Evolutionary conservation across 2,329 filamentous ascomycete species (phyloP).

Genomic region (Parascedosporium putredinis): DNA sequence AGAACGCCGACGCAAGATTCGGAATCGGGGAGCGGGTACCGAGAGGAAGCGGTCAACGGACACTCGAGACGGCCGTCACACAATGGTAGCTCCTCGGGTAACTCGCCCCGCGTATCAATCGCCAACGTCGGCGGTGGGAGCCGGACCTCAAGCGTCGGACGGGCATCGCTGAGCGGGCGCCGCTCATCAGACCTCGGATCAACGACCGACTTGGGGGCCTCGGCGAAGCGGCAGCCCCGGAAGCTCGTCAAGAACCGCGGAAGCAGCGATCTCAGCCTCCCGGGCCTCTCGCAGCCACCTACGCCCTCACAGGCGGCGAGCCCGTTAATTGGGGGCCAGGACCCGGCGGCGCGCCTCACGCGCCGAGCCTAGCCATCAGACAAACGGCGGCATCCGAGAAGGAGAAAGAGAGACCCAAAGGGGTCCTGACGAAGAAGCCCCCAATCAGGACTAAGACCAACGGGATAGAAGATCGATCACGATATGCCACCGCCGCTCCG

Average conservation of each 20-base stretch:
- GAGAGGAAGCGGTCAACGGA: neutral
- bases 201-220: neutral
- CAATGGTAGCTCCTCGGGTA: neutral
- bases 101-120: neutral
- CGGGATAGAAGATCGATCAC: neutral
- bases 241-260: neutral
- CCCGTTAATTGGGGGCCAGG: neutral
- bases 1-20: neutral
- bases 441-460: neutral
- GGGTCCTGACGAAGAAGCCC: slow-evolving; percentile 6
- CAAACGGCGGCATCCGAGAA: neutral
- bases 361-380: neutral
- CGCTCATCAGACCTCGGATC: neutral
- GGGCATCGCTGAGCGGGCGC: neutral
- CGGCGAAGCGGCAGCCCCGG: neutral
- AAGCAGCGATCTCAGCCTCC: neutral
- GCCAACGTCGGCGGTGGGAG: neutral
- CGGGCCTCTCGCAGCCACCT: neutral
- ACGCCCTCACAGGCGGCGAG: neutral
- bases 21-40: neutral
- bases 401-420: neutral
- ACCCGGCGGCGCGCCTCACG: neutral
- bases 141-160: neutral
- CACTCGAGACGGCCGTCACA: neutral
- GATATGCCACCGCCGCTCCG: no score